These are phyloP conservation scores for Bipolaris bicolor DNA, from an alignment of 2,329 filamentous ascomycete species.

Conservation along the genomic window DNA sequence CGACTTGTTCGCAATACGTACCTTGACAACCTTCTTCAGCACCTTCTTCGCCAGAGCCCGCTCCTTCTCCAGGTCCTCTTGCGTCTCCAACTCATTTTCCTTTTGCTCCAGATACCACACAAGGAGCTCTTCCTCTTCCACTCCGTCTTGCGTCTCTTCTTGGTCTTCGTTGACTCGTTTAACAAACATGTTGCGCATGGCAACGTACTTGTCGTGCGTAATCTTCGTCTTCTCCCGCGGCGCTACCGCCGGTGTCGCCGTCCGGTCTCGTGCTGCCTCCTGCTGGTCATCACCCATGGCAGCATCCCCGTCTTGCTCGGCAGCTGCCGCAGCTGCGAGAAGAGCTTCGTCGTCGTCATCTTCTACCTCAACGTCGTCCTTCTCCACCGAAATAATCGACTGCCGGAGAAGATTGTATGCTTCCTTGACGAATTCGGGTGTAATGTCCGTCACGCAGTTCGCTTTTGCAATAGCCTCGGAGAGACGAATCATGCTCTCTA, in stretches of 20 bases:
- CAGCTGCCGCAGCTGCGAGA: constrained; percentile 59
- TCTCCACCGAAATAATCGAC: constrained; percentile 96
- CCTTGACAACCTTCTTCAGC: constrained; percentile 94
- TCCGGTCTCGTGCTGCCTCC: constrained; percentile 44
- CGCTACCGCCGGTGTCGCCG: constrained; percentile 46
- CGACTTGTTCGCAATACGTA: constrained; percentile 51
- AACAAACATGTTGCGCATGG: constrained; percentile 86
- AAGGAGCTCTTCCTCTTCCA: constrained; percentile 80
- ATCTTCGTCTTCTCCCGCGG: constrained; percentile 77
- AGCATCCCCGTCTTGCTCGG: constrained; percentile 51
- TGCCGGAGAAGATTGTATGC: constrained; percentile 90
- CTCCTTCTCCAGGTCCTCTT: constrained; percentile 82
- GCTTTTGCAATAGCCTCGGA: constrained; percentile 98
- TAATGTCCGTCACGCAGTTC: constrained; percentile 92
- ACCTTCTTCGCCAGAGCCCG: constrained; percentile 79
- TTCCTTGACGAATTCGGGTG: constrained; percentile 83
- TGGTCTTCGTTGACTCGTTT: constrained; percentile 85
- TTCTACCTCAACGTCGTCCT: constrained; percentile 95
- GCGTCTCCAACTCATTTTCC: constrained; percentile 78
- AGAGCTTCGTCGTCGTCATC: constrained; percentile 73
- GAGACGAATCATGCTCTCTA: constrained; percentile 93
- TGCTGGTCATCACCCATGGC: constrained; percentile 40
- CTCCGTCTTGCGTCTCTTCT: constrained; percentile 74
- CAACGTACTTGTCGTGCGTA: constrained; percentile 92
- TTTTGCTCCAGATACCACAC: constrained; percentile 93